Evolutionary conservation across 768 basidiomycete genomes (phyloP), one percentile per base, ranked within the genome.

Genomic region (Calocera viscosa): DNA sequence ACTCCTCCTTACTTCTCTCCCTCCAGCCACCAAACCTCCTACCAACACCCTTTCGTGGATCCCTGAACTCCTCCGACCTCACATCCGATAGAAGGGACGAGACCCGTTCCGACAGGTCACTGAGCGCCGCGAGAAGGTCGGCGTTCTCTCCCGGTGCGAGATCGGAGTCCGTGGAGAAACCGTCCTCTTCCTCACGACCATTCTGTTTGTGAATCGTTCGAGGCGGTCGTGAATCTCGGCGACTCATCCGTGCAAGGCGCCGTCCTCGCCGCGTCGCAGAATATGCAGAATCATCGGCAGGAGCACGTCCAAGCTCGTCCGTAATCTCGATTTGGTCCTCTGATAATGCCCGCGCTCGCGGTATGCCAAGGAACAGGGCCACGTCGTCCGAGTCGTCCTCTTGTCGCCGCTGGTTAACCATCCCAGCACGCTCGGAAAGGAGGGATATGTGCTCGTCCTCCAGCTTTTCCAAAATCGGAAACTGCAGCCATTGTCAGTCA

Each of bases 161-260:
- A 1, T 85, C 84, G 0, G 87, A 83, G 72, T 95, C 94, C 0
- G 94, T 95, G 17, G 91, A 94, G 71, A 85, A 92, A 0, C 92
- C 94, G 75, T 93, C 90, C 70, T 93, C 88, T 5, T 68, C 68
- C 26, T 49, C 40, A 34, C 33, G 63, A 66, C 11, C 67, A 35
- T 28, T 64, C 32, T 33, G 71, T 70, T 12, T 78, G 78, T 40
- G 71, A 76, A 53, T 64, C 77, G 43, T 24, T 40, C 71, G 64
- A 67, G 67, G 66, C 39, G 71, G 76, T 38, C 86, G 83, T 33
- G 74, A 74, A 35, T 78, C 71, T 35, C 84, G 83, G 16, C 93
- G 85, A 22, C 79, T 76, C 2, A 76, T 72, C 41, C 93, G 85
- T 2, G 83, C 86, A 34, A 79, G 72, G 3, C 83, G 80, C 43